A percentile compares a stretch with the other conserved stretches of the same genome.
Conservation (phyloP, 1,284 basidiomycete species). For the Melanopsichium pennsylvanicum region DNA sequence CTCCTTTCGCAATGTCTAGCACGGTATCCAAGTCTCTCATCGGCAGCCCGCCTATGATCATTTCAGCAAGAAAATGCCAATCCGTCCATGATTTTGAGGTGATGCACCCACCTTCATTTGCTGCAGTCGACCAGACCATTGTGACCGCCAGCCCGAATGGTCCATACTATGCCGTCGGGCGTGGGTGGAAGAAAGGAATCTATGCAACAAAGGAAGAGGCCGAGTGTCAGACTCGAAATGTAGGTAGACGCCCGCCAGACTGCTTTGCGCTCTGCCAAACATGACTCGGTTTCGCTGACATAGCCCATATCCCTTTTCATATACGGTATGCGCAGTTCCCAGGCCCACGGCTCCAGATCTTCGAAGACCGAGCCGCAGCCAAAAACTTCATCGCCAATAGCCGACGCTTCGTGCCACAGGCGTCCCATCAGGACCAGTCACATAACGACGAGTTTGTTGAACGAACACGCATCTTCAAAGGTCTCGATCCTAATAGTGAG, state of each 20-base stretch:
- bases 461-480: slow-evolving; percentile 31
- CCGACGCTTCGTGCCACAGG: slow-evolving; percentile 5
- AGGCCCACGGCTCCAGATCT: slow-evolving; percentile 32
- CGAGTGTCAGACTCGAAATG: slow-evolving; percentile 36
- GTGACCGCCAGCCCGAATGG: neutral
- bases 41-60: slow-evolving; percentile 1
- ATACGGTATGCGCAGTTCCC: too few species aligned
- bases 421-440: slow-evolving; percentile 9
- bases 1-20: slow-evolving; percentile 19
- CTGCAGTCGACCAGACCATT: neutral
- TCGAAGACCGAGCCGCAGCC: slow-evolving; percentile 33
- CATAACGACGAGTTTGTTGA: slow-evolving; percentile 33
- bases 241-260: slow-evolving; percentile 9
- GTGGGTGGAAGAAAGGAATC: slow-evolving; percentile 50
- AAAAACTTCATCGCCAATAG: slow-evolving; percentile 21
- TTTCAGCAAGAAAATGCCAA: slow-evolving; percentile 3
- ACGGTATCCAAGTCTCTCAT: neutral
- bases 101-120: neutral
- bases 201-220: slow-evolving; percentile 39
- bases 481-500: slow-evolving; percentile 22
- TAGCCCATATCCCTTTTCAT: too few species aligned
- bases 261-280: too few species aligned
- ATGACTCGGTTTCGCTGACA: neutral
- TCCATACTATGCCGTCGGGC: slow-evolving; percentile 35
- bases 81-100: slow-evolving; percentile 9